A percentile compares a stretch with the other conserved stretches of the same genome.
Evolutionary conservation across 2,329 filamentous ascomycete species (phyloP).

Genomic region (Fusarium graminum): DNA sequence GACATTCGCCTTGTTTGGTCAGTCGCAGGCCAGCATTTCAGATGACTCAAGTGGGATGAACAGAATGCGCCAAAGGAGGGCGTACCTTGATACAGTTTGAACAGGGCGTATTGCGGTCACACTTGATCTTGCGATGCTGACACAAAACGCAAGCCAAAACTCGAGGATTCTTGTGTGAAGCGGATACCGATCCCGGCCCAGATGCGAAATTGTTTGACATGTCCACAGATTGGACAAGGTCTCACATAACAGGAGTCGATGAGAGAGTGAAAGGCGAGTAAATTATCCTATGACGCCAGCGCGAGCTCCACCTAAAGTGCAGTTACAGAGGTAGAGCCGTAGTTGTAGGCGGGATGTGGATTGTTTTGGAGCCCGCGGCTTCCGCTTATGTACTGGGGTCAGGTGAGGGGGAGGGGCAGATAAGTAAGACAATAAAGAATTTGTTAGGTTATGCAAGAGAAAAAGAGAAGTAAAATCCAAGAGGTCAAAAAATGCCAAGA

Average conservation of each 20-base stretch:
- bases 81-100: conserved; percentile 71
- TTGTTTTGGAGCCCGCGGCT: conserved; percentile 27
- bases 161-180: conserved; percentile 57
- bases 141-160: conserved; percentile 69
- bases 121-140: conserved; percentile 73
- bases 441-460: not conserved
- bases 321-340: not conserved
- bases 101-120: conserved; percentile 70
- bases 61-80: conserved; percentile 4
- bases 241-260: conserved; percentile 50
- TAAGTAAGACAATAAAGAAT: not conserved
- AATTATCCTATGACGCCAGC: conserved; percentile 42
- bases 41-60: not conserved
- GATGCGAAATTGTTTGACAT: conserved; percentile 53
- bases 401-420: conserved; percentile 44
- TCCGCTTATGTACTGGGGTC: conserved; percentile 17
- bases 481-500: not conserved
- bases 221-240: conserved; percentile 37
- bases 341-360: conserved; percentile 18
- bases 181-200: conserved; percentile 29
- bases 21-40: conserved; percentile 5
- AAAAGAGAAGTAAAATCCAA: not conserved
- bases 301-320: conserved; percentile 21
- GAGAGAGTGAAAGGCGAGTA: conserved; percentile 28
- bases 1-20: conserved; percentile 64